Base-by-base conservation (phyloP, 192 early-diverging fungal species). In the Phycomyces blakesleeanus region DNA sequence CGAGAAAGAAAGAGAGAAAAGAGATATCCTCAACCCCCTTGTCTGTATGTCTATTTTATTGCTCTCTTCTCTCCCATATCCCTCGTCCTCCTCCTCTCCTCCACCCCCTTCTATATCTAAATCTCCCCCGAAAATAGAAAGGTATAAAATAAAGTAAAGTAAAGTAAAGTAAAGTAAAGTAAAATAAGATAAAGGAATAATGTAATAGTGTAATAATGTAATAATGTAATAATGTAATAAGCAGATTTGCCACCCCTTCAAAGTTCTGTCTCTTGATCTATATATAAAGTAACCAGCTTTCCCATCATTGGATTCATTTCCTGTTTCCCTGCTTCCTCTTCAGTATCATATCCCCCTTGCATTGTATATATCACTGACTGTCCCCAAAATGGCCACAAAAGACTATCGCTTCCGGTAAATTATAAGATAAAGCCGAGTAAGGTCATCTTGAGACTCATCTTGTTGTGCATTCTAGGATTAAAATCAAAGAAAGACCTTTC, bases 321-420 rank as follows among this genome's bases (percentile, higher is more conserved):
- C 44, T 47, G 44, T 47, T 47, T 47, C 44, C 44, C 44, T 47
- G 44, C 44, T 47, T 47, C 44, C 18, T 47, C 44, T 47, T 47
- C 44, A 18, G 44, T 47, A 18, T 47, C 29, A 34, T 47, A 47
- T 18, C 15, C 44, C 44, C 44, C 44, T 47, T 47, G 44, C 44
- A 47, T 47, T 47, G 44, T n/a, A 47, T 18, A 47, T n/a, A 47
- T n/a, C 18, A 47, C 18, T n/a, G 12, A 47, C 44, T 11, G 18
- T 18, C 44, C 44, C 12, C 18, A 47, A 47, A n/a, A 47, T 47
- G 44, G 18, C 44, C 18, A 47, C 12, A 18, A 47, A 47, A 47
- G 44, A 6, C 18, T 47, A 47, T 18, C 18, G 18, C 44, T 47
- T 47, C 44, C 44, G 44, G 44, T 47, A 47, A 47, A 34, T 5